These are phyloP conservation scores for Fraxinus xanthoxyloides DNA, from an alignment of 305 asterid genomes.

Conservation along the genomic window DNA sequence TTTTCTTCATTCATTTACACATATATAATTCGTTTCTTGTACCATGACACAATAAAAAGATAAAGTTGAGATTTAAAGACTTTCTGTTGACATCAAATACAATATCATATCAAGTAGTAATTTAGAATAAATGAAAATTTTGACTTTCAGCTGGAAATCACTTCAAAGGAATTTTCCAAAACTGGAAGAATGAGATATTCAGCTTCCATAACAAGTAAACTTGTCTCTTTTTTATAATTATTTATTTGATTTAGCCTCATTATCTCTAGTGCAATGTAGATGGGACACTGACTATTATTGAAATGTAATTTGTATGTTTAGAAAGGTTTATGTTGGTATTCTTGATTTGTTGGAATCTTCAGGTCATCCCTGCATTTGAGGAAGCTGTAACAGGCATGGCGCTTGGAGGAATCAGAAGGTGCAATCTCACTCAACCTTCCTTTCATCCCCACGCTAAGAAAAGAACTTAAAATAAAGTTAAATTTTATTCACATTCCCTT, in stretches of 20 bases:
- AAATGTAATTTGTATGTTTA: slow-evolving; percentile 4
- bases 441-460: neutral
- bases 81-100: neutral
- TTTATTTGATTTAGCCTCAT: neutral
- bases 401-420: slow-evolving; percentile 93
- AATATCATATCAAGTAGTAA: neutral
- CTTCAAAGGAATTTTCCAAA: neutral
- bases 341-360: slow-evolving; percentile 30
- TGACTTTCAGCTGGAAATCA: neutral
- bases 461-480: no score
- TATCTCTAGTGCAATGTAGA: neutral
- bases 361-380: slow-evolving; percentile 98
- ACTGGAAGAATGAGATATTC: neutral
- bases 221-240: neutral
- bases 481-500: neutral
- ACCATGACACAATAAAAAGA: neutral
- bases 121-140: neutral
- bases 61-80: neutral
- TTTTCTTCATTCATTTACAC: neutral
- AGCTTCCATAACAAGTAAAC: neutral
- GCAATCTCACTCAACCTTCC: neutral
- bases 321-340: slow-evolving; percentile 18
- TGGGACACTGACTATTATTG: neutral
- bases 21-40: neutral
- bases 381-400: slow-evolving; percentile 94